These are phyloP conservation scores for Lablab purpureus DNA, from an alignment of 306 rosid genomes.

Conservation along the genomic window DNA sequence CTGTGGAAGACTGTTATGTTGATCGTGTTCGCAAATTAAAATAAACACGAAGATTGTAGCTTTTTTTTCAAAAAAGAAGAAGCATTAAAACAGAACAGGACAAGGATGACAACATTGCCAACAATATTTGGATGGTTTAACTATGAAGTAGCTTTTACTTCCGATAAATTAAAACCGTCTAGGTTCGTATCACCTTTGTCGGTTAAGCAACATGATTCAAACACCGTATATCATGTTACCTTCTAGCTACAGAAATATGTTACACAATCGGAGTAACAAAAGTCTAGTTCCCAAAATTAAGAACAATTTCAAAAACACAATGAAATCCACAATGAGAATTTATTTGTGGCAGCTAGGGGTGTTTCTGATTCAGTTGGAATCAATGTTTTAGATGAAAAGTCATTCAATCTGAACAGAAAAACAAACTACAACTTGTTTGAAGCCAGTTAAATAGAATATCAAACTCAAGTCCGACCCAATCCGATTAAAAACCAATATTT, in stretches of 20 bases:
- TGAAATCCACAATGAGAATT: neutral
- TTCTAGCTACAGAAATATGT: neutral
- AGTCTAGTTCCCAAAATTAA: neutral
- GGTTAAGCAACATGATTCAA: constrained; percentile 13
- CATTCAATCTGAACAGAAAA: too few species aligned
- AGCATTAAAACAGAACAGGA: too few species aligned
- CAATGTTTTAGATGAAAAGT: too few species aligned
- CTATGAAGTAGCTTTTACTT: neutral
- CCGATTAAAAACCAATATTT: too few species aligned
- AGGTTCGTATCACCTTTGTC: neutral
- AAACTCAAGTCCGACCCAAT: too few species aligned
- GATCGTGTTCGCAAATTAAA: neutral
- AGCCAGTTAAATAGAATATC: too few species aligned
- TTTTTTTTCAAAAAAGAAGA: too few species aligned
- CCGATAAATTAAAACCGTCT: neutral
- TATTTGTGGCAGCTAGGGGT: neutral
- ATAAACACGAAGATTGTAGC: neutral
- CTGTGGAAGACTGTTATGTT: neutral
- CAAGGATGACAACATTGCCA: neutral
- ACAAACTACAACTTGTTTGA: too few species aligned
- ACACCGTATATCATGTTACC: neutral
- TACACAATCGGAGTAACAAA: neutral
- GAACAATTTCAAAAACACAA: neutral
- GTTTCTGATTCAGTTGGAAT: neutral
- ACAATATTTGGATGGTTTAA: neutral